Conservation (phyloP, 257 asterid genomes). For the Primulina tabacum region DNA sequence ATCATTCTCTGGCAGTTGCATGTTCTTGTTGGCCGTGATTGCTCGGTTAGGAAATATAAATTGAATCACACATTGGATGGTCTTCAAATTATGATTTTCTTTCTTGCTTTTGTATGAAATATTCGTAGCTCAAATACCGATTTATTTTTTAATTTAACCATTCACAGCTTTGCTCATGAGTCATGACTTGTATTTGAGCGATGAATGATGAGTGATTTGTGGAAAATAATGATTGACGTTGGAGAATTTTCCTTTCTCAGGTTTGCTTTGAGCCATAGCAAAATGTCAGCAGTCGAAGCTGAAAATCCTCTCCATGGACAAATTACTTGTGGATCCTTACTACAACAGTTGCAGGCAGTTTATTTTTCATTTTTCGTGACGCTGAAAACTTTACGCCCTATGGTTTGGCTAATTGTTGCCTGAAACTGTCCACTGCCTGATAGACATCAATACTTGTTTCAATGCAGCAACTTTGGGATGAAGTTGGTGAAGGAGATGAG, state of each 20-base stretch:
- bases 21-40: not conserved
- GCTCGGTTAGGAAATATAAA: not conserved
- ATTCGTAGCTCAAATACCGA: not conserved
- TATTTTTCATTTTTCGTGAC: not conserved
- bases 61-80: conserved; percentile 1
- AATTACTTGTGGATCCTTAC: conserved; percentile 53
- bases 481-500: conserved; percentile 74
- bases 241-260: conserved; percentile 17
- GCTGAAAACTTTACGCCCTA: not conserved
- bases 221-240: conserved; percentile 7
- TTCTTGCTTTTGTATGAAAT: not conserved
- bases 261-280: conserved; percentile 27
- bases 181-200: not conserved
- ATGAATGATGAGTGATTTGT: not conserved
- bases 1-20: not conserved
- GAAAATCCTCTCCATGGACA: conserved; percentile 48
- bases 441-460: not conserved
- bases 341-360: conserved; percentile 61
- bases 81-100: not conserved
- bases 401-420: not conserved
- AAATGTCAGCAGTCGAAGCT: conserved; percentile 49
- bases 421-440: not conserved
- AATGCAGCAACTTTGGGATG: conserved; percentile 77
- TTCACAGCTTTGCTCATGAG: not conserved
- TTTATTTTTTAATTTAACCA: not conserved